Base-by-base conservation (phyloP, 2,329 filamentous ascomycete genomes). In the Verticillium dahliae region DNA sequence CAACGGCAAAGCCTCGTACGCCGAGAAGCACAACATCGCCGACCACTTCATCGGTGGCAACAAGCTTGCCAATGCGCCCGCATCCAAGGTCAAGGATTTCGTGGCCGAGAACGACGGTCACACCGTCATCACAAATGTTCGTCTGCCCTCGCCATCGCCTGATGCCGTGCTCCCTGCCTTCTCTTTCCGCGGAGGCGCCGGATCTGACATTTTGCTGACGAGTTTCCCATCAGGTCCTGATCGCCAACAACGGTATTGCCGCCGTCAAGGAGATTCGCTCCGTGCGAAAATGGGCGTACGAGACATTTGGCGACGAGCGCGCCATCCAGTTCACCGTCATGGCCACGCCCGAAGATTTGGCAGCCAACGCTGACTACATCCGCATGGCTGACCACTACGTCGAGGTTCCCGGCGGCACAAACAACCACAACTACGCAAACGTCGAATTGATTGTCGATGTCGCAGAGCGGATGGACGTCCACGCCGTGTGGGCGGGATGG, bases 381-480 rank as follows among this genome's bases (percentile, higher is more conserved):
- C 88, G 95, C 75, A 98, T 99, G 95, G 95, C 95, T 38, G 95
- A 99, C 79, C 92, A 97, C 84, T 99, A 99, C 76, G 95, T 99
- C 70, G 95, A 99, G 80, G 94, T 99, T 65, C 95, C 95, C 38
- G 95, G 95, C 73, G 95, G 95, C 73, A 99, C 95, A 65, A 99
- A 99, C 82, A 99, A 99, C 85, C 97, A 99, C 88, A 99, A 99
- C 80, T 99, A 99, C 79, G 95, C 95, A 80, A 99, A 99, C 75
- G 95, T 99, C 63, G 95, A 99, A 81, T 84, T 99, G 74, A 99
- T 99, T 77, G 95, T 99, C 68, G 95, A 99, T 81, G 88, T 99
- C 74, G 95, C 95, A 33, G 95, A 99, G 84, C 92, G 95, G 65
- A 98, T 97, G 92, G 87, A 94, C 70, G 95, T 99, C 64, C 95